Evolutionary conservation across 768 basidiomycete species (phyloP).

Genomic region (Agaricus subrufescens): DNA sequence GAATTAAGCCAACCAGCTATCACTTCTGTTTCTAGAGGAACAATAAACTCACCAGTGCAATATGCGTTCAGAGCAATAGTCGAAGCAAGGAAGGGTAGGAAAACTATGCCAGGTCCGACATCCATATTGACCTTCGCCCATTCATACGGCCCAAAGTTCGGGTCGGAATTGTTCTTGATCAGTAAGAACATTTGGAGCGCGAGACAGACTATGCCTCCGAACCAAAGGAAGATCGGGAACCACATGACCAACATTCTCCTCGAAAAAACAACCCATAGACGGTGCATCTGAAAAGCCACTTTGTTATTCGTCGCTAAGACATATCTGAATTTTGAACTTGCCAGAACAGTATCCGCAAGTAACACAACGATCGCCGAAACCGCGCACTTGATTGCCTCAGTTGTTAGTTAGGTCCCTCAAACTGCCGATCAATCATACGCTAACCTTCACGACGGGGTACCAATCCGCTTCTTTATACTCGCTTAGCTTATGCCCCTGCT

Average conservation of each 20-base stretch:
- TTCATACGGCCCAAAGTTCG: background rate
- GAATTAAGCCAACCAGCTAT: background rate
- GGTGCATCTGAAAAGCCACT: slow-evolving; percentile 1
- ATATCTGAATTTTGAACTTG: background rate
- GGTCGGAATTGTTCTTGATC: background rate
- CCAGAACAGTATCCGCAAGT: background rate
- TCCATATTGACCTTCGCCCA: slow-evolving; percentile 6
- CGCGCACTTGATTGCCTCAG: background rate
- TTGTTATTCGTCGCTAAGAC: background rate
- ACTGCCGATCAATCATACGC: background rate
- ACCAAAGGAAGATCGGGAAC: slow-evolving; percentile 8
- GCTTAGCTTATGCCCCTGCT: background rate
- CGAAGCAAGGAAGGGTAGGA: slow-evolving; percentile 8
- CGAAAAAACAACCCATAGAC: slow-evolving; percentile 7
- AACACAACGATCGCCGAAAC: background rate
- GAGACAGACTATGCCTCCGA: slow-evolving; percentile 6
- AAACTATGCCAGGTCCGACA: slow-evolving; percentile 8
- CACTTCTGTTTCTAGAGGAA: background rate
- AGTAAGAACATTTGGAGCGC: slow-evolving; percentile 1
- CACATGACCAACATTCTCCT: background rate
- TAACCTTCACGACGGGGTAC: background rate
- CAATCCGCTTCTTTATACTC: too few species aligned
- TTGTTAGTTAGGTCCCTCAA: background rate
- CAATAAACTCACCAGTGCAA: background rate
- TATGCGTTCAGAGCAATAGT: slow-evolving; percentile 10